Base-by-base conservation (phyloP, 2,329 filamentous ascomycete genomes). In the Aspergillus eucalypticola region DNA sequence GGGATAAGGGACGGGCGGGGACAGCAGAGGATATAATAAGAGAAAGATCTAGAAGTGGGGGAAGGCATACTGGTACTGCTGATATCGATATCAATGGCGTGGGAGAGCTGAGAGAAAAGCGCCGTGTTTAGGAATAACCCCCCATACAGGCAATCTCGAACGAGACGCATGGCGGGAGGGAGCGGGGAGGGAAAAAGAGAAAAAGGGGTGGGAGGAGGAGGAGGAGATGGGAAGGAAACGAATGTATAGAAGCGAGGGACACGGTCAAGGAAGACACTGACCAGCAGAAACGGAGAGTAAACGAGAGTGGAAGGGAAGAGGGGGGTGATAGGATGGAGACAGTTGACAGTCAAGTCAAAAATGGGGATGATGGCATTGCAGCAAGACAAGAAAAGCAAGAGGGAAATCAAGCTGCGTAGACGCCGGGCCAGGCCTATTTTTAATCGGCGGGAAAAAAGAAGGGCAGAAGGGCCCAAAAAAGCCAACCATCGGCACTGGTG, bases 81-180 rank as follows among this genome's bases (percentile, higher is more conserved):
- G 52, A 75, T 66, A 57, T 71, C 64, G 27, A 74, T 58, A 17
- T 67, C 61, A 48, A 74, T 70, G 7, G 71, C 65, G 54, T 54
- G 29, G 10, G 54, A 56, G 8, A 59, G 41, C 7, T 55, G 53
- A 38, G 27, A 3, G 56, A 53, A 17, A 63, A 21, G 8, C 66
- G 38, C 6, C 60, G 29, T 5, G 50, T 52, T 21, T 51, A 55
- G 19, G 42, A 55, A 32, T 41, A 55, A 44, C 39, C 39, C 53
- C 39, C 53, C 39, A 55, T 55, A 21, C 23, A 55, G 53, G 44
- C 15, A 42, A 55, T 44, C 53, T 44, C 42, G 53, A 44, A 55
- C 29, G 25, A 55, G 42, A 41, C 53, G 53, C 53, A 55, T 55
- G 39, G 39, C 42, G 41, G 23, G 23, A 44, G 19, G 29, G 17